These are phyloP conservation scores for Clausena lansium DNA, from an alignment of 345 rosid genomes.

Conservation along the genomic window DNA sequence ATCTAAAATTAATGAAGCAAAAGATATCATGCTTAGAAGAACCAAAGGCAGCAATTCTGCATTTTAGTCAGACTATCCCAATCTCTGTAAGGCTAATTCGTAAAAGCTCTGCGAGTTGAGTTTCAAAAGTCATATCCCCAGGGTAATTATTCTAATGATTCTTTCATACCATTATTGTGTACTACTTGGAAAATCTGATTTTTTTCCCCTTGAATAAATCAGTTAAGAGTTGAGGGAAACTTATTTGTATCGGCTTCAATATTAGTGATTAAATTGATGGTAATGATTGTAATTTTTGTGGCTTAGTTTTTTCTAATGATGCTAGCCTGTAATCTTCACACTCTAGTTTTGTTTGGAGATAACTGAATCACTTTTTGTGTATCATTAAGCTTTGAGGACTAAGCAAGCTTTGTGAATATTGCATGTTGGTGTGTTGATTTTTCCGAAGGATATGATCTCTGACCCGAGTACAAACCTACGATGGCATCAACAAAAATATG, in stretches of 20 bases:
- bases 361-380: neutral
- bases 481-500: neutral
- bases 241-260: neutral
- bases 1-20: slow-evolving; percentile 50
- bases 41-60: slow-evolving; percentile 37
- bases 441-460: neutral
- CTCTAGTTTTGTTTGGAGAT: neutral
- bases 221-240: neutral
- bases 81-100: neutral
- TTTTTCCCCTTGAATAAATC: neutral
- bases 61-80: slow-evolving; percentile 20
- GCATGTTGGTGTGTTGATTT: neutral
- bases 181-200: neutral
- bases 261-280: neutral
- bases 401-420: neutral
- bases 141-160: neutral
- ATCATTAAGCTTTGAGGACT: neutral
- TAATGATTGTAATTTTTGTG: neutral
- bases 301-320: neutral
- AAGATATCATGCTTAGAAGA: slow-evolving; percentile 43
- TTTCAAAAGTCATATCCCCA: neutral
- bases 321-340: neutral
- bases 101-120: neutral
- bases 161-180: neutral
- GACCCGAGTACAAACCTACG: neutral